These are phyloP conservation scores for Paspalum notatum DNA, from an alignment of 176 grass and related monocot species.

Conservation along the genomic window DNA sequence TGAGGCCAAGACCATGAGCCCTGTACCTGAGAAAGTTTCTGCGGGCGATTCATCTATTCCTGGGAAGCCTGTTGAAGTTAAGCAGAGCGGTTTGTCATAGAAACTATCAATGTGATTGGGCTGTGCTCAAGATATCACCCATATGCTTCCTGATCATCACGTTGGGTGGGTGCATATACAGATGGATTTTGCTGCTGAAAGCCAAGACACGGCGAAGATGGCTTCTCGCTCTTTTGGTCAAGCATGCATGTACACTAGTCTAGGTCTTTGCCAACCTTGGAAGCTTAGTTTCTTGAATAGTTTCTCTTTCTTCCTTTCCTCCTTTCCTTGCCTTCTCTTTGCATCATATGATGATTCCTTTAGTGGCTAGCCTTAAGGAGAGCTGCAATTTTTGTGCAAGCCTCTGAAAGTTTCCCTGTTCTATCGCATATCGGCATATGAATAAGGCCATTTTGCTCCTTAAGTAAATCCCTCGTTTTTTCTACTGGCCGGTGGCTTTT, in stretches of 20 bases:
- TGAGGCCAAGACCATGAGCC: conserved; percentile 42
- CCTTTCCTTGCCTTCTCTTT: not conserved
- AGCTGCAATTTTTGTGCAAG: conserved; percentile 75
- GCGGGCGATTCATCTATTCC: conserved; percentile 22
- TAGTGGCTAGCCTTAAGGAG: conserved; percentile 55
- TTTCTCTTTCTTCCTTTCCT: not conserved
- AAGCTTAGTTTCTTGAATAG: conserved; percentile 46
- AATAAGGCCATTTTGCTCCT: conserved; percentile 35
- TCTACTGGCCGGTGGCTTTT: not conserved
- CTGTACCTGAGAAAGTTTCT: conserved; percentile 34
- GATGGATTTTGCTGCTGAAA: conserved; percentile 23
- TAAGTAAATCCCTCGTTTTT: not conserved
- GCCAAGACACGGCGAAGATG: conserved; percentile 3
- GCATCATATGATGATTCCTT: conserved; percentile 38
- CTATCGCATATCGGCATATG: conserved; percentile 30
- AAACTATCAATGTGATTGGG: conserved; percentile 1
- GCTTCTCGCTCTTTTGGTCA: conserved; percentile 11
- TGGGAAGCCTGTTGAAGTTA: conserved; percentile 34
- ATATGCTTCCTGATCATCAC: conserved; percentile 37
- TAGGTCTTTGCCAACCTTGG: conserved; percentile 43
- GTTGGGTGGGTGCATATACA: conserved; percentile 15
- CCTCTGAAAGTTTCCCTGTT: conserved; percentile 50
- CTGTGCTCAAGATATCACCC: conserved; percentile 22
- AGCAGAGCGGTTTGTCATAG: conserved; percentile 34
- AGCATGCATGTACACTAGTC: conserved; percentile 45